A percentile compares a stretch with the other conserved stretches of the same genome.
These are phyloP conservation scores for Debaryomyces singareniensis DNA, from an alignment of 1,139 yeast genomes.

Conservation along the genomic window DNA sequence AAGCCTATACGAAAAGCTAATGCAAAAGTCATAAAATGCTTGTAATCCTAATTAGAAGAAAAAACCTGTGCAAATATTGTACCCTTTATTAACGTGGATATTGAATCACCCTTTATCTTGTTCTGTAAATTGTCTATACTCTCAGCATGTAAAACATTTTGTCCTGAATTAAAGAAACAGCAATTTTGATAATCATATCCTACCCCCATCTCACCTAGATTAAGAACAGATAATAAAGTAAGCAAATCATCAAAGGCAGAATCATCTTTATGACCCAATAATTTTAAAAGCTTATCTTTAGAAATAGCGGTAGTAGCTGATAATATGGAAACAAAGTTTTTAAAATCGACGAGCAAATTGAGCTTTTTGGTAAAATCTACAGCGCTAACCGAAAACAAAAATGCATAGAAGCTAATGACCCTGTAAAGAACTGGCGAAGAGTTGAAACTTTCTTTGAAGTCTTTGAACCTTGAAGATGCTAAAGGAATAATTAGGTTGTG, in stretches of 20 bases:
- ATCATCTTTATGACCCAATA: conserved; percentile 20
- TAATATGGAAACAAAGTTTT: conserved; percentile 22
- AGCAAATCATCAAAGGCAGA: conserved; percentile 15
- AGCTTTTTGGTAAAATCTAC: conserved; percentile 17
- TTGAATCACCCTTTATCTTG: conserved; percentile 18
- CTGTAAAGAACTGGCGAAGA: conserved; percentile 7
- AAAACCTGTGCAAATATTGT: conserved; percentile 20
- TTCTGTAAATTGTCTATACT: conserved; percentile 17
- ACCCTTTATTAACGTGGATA: conserved; percentile 23
- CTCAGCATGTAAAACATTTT: conserved; percentile 8
- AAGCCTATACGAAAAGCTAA: conserved; percentile 8
- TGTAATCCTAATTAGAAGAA: conserved; percentile 5
- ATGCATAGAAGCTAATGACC: conserved; percentile 14
- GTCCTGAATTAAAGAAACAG: conserved; percentile 16
- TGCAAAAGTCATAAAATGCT: background rate
- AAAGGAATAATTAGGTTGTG: conserved; percentile 10
- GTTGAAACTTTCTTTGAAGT: conserved; percentile 9
- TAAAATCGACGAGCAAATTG: conserved; percentile 21
- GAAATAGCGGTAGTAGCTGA: conserved; percentile 19
- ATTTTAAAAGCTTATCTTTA: conserved; percentile 14
- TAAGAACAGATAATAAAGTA: conserved; percentile 17
- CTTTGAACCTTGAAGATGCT: conserved; percentile 11
- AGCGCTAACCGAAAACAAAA: conserved; percentile 16
- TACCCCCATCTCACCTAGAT: conserved; percentile 23
- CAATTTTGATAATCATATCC: conserved; percentile 19